phyloP scores from a whole-genome alignment of 208 protist genomes.

The Crithidia fasciculata region DNA sequence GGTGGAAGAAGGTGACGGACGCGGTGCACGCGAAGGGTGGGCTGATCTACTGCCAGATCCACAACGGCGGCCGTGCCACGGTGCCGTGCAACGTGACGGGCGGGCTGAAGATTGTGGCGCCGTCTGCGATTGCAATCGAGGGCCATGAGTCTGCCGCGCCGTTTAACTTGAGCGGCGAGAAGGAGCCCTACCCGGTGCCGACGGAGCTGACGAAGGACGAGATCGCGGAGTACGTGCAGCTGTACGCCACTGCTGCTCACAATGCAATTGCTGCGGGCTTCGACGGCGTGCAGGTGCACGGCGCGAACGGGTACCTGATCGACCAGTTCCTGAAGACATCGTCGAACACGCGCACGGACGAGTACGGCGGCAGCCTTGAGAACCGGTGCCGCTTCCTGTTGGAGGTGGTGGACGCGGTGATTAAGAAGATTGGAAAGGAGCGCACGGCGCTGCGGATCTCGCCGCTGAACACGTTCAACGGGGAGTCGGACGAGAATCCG shows the following conservation, averaged over 20 bases:
- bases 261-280: constrained; percentile 84
- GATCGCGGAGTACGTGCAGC: constrained; percentile 53
- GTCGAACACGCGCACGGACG: constrained; percentile 81
- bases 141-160: constrained; percentile 27
- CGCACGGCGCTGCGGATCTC: constrained; percentile 63
- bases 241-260: constrained; percentile 71
- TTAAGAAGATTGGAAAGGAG: constrained; percentile 42
- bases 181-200: constrained; percentile 28
- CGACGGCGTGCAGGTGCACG: constrained; percentile 92
- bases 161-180: constrained; percentile 33
- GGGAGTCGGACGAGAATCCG: constrained; percentile 41
- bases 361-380: constrained; percentile 89
- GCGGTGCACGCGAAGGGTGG: constrained; percentile 77
- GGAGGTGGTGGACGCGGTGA: constrained; percentile 75
- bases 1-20: constrained; percentile 73
- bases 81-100: constrained; percentile 41
- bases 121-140: constrained; percentile 37
- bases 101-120: constrained; percentile 29
- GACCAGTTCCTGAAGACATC: constrained; percentile 79
- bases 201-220: constrained; percentile 68
- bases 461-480: constrained; percentile 58
- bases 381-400: constrained; percentile 76
- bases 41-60: constrained; percentile 69
- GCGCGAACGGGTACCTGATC: constrained; percentile 92
- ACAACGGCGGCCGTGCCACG: constrained; percentile 60